Percentiles rank a stretch among this genome's conserved stretches.
Evolutionary conservation across 1,284 basidiomycete species (phyloP).

Genomic region (Rhodotorula sp.): DNA sequence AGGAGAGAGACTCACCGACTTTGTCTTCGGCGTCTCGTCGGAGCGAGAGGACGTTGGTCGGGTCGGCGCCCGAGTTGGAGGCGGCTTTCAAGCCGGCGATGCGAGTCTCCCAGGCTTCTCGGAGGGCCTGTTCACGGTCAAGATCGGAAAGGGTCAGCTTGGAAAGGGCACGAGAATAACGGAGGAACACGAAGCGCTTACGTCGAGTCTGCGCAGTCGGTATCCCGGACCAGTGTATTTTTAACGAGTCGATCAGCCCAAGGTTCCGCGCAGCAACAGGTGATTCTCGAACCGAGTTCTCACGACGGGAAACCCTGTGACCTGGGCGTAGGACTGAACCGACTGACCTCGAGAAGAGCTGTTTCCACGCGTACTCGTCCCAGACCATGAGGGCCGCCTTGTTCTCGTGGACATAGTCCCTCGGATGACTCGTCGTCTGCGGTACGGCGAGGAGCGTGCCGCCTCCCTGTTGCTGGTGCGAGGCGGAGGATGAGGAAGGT

Average conservation of each 20-base stretch:
- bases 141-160: not conserved
- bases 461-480: constrained; percentile 1
- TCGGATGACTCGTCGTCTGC: constrained; percentile 31
- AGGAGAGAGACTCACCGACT: constrained; percentile 23
- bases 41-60: constrained; percentile 15
- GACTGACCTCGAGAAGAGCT: constrained; percentile 18
- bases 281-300: too few species aligned
- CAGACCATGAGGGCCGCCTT: constrained; percentile 23
- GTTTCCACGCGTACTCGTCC: constrained; percentile 36
- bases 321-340: too few species aligned
- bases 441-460: constrained; percentile 18
- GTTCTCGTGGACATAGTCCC: constrained; percentile 32
- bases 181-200: constrained; percentile 1
- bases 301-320: too few species aligned
- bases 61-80: constrained; percentile 29
- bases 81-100: constrained; percentile 17
- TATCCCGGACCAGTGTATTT: too few species aligned
- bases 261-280: too few species aligned
- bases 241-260: too few species aligned
- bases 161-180: not conserved
- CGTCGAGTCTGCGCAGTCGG: constrained; percentile 17
- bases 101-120: constrained; percentile 35
- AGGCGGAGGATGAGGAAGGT: not conserved
- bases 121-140: constrained; percentile 11
- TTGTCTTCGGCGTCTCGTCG: constrained; percentile 15